Evolutionary conservation across 768 basidiomycete species (phyloP).

Genomic region (Boletales sp.): DNA sequence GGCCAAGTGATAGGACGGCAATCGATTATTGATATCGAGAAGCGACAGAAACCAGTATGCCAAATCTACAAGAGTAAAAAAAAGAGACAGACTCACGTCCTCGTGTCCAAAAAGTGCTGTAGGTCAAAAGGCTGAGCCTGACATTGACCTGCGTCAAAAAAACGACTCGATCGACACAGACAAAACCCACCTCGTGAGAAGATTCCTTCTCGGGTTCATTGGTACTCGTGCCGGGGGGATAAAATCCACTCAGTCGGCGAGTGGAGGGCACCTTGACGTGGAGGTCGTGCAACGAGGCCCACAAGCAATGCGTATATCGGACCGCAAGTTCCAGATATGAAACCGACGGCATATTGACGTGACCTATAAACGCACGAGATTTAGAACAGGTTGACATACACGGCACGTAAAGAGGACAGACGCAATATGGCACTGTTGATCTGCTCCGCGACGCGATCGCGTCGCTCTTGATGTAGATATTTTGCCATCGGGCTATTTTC

Average conservation of each 20-base stretch:
- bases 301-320: constrained; percentile 63
- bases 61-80: neutral
- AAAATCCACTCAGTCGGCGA: constrained; percentile 37
- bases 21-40: neutral
- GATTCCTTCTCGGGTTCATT: constrained; percentile 32
- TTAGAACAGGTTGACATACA: constrained; percentile 2
- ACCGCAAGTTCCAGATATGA: constrained; percentile 62
- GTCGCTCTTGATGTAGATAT: constrained; percentile 73
- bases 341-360: constrained; percentile 46
- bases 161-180: neutral
- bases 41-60: neutral
- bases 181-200: constrained; percentile 34
- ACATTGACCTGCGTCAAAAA: constrained; percentile 4
- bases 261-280: constrained; percentile 42
- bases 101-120: constrained; percentile 47
- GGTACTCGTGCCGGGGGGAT: constrained; percentile 35
- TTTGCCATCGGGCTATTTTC: constrained; percentile 71
- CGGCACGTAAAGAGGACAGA: constrained; percentile 36
- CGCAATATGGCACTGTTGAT: constrained; percentile 84
- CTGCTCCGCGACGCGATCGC: constrained; percentile 83
- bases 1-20: constrained; percentile 5
- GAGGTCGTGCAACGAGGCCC: constrained; percentile 52
- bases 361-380: constrained; percentile 36
- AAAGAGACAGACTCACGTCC: constrained; percentile 33
- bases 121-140: constrained; percentile 54